phyloP scores from a whole-genome alignment of 1,284 basidiomycete genomes.

The Flammula alnicola region DNA sequence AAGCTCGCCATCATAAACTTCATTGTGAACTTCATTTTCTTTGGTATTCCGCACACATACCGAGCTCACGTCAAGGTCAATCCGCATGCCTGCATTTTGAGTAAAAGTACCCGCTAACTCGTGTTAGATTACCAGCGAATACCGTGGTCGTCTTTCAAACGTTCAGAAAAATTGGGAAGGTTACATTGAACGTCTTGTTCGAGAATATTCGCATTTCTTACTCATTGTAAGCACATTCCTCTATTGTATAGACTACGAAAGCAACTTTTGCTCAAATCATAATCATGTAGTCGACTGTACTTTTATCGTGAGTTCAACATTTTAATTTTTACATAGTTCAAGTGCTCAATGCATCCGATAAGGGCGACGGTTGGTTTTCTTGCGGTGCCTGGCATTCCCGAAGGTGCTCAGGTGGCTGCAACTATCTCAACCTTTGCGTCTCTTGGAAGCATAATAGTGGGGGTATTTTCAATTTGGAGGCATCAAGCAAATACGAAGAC shows the following conservation, averaged over 20 bases:
- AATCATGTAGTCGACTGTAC: constrained; percentile 50
- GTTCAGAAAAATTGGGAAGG: constrained; percentile 52
- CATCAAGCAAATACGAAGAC: constrained; percentile 53
- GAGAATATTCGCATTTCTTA: constrained; percentile 58
- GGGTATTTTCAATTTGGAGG: constrained; percentile 60
- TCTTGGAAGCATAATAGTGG: constrained; percentile 56
- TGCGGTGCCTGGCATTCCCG: constrained; percentile 46
- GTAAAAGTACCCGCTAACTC: background rate
- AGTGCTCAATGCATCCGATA: background rate
- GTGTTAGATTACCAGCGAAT: constrained; percentile 41
- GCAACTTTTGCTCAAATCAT: background rate
- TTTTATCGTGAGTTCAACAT: constrained; percentile 50
- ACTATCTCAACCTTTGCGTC: constrained; percentile 53
- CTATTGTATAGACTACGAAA: background rate
- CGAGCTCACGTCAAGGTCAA: constrained; percentile 49
- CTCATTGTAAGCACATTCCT: constrained; percentile 45
- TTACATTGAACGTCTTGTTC: constrained; percentile 52
- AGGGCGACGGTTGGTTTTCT: constrained; percentile 58
- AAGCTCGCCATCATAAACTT: constrained; percentile 36
- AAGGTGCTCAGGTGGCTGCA: constrained; percentile 43
- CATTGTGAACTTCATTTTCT: constrained; percentile 48
- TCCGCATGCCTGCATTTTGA: background rate
- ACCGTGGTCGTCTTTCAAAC: constrained; percentile 49
- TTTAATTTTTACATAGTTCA: background rate
- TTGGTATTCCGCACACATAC: constrained; percentile 57